A percentile compares a stretch with the other conserved stretches of the same genome.
Evolutionary conservation across 768 basidiomycete genomes (phyloP).

Genomic region (Trametes meyenii): DNA sequence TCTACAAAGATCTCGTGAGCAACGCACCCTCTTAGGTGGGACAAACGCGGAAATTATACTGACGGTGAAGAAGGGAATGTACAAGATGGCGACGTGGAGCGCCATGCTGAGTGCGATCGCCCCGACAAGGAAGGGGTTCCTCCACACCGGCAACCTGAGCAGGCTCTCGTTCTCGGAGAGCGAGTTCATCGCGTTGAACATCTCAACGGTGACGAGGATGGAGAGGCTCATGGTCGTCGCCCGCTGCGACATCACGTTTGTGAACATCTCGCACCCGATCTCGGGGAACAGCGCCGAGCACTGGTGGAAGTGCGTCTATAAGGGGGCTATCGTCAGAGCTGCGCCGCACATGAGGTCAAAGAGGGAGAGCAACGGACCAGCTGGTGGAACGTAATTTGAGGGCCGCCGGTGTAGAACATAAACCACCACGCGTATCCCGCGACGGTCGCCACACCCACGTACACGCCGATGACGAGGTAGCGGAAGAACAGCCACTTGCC

Average conservation of each 20-base stretch:
- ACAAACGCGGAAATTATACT: conserved; percentile 34
- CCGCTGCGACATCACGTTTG: conserved; percentile 78
- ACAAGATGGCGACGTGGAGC: conserved; percentile 92
- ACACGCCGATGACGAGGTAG: conserved; percentile 90
- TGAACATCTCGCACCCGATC: conserved; percentile 96
- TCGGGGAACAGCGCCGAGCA: conserved; percentile 82
- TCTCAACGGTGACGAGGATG: conserved; percentile 93
- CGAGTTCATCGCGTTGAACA: conserved; percentile 99
- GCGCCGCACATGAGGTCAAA: neutral
- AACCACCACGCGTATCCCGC: conserved; percentile 99
- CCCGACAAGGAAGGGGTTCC: conserved; percentile 89
- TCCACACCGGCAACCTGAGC: conserved; percentile 88
- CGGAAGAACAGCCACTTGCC: conserved; percentile 95
- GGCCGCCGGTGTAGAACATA: conserved; percentile 85
- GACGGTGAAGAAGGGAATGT: conserved; percentile 95
- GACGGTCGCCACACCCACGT: conserved; percentile 94
- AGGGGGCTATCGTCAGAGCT: neutral
- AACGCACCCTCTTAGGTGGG: neutral
- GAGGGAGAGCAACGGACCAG: conserved; percentile 58
- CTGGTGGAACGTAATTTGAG: conserved; percentile 92
- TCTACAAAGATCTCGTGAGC: conserved; percentile 41
- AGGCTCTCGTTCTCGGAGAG: conserved; percentile 96
- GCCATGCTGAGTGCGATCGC: conserved; percentile 91
- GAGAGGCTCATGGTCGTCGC: conserved; percentile 97
- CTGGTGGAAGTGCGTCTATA: conserved; percentile 94